Evolutionary conservation across 179 eudicot species (phyloP).

Genomic region (Spergularia azorica): DNA sequence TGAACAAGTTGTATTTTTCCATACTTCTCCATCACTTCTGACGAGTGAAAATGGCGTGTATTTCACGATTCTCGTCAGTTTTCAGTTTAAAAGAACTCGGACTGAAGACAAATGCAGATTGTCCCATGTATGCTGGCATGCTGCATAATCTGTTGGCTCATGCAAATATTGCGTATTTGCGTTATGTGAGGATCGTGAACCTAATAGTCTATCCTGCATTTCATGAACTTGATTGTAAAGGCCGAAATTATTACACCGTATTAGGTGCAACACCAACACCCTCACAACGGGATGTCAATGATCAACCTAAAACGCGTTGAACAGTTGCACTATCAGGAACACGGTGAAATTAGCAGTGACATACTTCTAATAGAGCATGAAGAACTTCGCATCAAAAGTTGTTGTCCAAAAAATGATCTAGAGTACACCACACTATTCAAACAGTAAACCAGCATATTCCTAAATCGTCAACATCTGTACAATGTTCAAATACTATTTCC

Average conservation of each 20-base stretch:
- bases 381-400: neutral
- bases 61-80: neutral
- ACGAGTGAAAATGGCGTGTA: neutral
- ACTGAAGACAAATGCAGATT: neutral
- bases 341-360: no score
- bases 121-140: neutral
- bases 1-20: neutral
- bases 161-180: no score
- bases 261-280: no score
- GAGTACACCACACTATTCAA: neutral
- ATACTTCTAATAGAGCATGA: neutral
- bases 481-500: conserved; percentile 10
- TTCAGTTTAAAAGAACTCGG: neutral
- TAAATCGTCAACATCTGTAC: neutral
- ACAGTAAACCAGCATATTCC: neutral
- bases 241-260: no score
- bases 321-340: no score
- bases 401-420: neutral
- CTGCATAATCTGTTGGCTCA: neutral
- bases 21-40: neutral
- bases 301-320: no score
- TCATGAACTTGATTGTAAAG: no score
- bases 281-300: no score
- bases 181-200: no score
- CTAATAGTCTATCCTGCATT: no score